phyloP scores from a whole-genome alignment of 352 stramenopile genomes.

The Aphanomyces astaci region DNA sequence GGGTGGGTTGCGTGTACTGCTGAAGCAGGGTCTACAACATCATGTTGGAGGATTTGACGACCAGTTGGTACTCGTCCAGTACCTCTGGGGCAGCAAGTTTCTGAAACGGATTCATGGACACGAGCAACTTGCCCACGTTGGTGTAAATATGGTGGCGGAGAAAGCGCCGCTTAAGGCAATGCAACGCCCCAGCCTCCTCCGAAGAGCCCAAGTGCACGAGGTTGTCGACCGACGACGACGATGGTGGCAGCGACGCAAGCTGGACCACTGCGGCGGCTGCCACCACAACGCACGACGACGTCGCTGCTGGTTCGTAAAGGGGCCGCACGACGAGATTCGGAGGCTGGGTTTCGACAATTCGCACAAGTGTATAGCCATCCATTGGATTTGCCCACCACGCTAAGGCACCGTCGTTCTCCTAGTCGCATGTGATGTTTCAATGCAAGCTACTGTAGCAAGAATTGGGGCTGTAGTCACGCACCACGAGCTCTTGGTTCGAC shows the following conservation, averaged over 20 bases:
- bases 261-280: background rate
- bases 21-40: no score
- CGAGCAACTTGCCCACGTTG: slow-evolving; percentile 1
- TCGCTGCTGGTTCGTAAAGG: background rate
- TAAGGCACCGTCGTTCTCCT: background rate
- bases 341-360: background rate
- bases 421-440: background rate
- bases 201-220: background rate
- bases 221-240: background rate
- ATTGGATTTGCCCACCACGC: background rate
- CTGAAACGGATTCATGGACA: slow-evolving; percentile 6
- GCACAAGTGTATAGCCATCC: background rate
- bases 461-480: no score
- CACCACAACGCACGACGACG: background rate
- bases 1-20: background rate
- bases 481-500: background rate
- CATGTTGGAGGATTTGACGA: no score
- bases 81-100: background rate
- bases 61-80: background rate
- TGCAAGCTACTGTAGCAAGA: no score
- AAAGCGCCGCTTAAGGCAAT: background rate
- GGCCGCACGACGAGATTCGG: background rate
- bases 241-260: background rate
- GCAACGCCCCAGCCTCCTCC: background rate
- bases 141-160: background rate